Base-by-base conservation (phyloP, 495 filamentous ascomycete genomes). In the Usnea hakonensis region DNA sequence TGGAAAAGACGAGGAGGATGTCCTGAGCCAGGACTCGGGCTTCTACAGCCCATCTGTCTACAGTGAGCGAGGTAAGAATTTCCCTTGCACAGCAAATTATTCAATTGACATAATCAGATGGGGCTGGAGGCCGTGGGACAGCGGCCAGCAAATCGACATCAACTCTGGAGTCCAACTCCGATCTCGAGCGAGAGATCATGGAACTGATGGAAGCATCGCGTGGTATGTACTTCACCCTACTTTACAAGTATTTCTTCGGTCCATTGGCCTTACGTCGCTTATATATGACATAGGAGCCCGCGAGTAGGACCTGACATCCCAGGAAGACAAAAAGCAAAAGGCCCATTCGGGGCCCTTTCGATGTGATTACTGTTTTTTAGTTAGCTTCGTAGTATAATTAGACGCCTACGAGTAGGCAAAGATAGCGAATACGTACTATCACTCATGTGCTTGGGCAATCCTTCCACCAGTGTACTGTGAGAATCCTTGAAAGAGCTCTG, bases 161-260 rank as follows among this genome's bases (percentile, higher is more conserved):
- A 23, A 37, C 37, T 38, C n/a, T 33, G 19, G 33, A 54, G 37
- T 40, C 41, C 17, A 33, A 43, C 26, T 50, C 28, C 35, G 55
- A 40, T n/a, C 10, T 60, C 11, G 64, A 54, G 37, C 52, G 38
- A 7, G 48, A 36, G 21, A 37, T 35, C 30, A 26, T 19, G 46
- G 46, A 40, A 17, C 26, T 57, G 4, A 26, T 56, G 21, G 57
- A 50, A 16, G 43, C 26, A 32, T 28, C 23, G 13, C 19, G 30
- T 19, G 44, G 35, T 26, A 55, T 44, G 23, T 58, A 64, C 41
- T 53, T 59, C 19, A 50, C 46, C 38, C 35, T 36, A 66, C 17
- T 64, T 71, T 79, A 98, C 66, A 98, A 75, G 74, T 91, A 98
- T 73, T 98, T 98, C 85, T 97, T 97, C 37, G 91, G 90, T 69